A percentile compares a stretch with the other conserved stretches of the same genome.
phyloP scores from a whole-genome alignment of 2,329 filamentous ascomycete species.

The Arthroderma sp. region DNA sequence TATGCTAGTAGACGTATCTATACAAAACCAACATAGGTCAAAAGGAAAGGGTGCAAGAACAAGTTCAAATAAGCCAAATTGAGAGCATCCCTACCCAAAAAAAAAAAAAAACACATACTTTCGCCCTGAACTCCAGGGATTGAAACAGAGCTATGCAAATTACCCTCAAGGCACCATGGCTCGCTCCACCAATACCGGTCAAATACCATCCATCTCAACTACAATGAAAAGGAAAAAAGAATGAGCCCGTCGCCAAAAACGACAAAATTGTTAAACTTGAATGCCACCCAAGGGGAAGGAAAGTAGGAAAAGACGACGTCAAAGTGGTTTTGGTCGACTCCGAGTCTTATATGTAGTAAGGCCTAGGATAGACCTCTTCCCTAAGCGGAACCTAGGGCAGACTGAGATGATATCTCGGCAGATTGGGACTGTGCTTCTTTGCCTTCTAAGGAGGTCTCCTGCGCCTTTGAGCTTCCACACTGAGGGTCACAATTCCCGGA shows the following conservation, averaged over 20 bases:
- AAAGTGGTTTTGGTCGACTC: background rate
- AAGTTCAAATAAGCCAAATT: background rate
- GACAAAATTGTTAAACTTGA: background rate
- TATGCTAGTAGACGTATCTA: background rate
- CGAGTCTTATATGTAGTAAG: background rate
- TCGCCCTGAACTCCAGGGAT: background rate
- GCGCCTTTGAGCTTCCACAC: background rate
- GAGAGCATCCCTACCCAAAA: background rate
- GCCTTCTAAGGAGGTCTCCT: background rate
- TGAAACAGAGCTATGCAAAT: background rate
- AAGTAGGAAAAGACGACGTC: background rate
- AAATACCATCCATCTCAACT: background rate
- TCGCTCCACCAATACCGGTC: background rate
- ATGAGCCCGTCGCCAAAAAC: background rate
- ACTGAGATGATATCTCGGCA: background rate
- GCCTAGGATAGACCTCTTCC: too few relatives aligned
- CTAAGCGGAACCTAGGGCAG: background rate
- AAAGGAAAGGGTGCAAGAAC: background rate
- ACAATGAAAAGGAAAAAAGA: background rate
- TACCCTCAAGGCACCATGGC: background rate
- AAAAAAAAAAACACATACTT: background rate
- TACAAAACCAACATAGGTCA: background rate
- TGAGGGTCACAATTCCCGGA: background rate
- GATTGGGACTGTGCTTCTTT: constrained; percentile 11
- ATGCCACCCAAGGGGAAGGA: background rate